Base-by-base conservation (phyloP, 345 rosid genomes). In the Angophora floribunda region DNA sequence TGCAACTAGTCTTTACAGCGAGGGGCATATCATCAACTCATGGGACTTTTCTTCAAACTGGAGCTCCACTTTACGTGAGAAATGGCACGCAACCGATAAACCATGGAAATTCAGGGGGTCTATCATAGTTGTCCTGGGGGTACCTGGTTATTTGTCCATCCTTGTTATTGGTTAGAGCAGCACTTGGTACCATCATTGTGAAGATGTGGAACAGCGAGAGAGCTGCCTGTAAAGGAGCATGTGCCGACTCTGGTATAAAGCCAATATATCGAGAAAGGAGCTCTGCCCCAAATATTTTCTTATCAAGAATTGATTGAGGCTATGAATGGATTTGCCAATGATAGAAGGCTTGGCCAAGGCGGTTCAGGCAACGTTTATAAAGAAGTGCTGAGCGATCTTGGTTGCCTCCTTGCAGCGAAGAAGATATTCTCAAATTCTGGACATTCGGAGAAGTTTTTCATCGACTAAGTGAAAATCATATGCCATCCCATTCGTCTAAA, bases 41-140 rank as follows among this genome's bases (percentile, higher is more conserved):
- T 92, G 92, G 92, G 88, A 89, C 16, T 92, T 92, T 57, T 53
- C 52, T 36, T 88, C 91, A 22, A 85, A 28, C 70, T 52, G 87
- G 87, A 88, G 85, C 53, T 52, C 53, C 15, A 70, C 30, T 52
- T 52, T 57, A 79, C 22, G 52, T 1, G 14, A 52, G 6, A 52
- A 52, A 52, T 52, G 3, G 28, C 30, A 19, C 7, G 7, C 51
- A 50, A 50, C 51, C 51, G 3, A 13, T 11, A 9, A 3, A 9
- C 51, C 12, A 50, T 3, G 3, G 51, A 50, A 50, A 50, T 50
- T 50, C 51, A 50, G 3, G 41, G 41, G 2, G 41, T 36, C 2
- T 36, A 36, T 36, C 41, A 36, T 36, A 36, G 41, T 36, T 36
- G 41, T 36, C 41, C 4, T 4, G n/a, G n/a, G n/a, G n/a, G n/a